phyloP scores from a whole-genome alignment of 176 grass and related monocot species.

The Zea luxurians region DNA sequence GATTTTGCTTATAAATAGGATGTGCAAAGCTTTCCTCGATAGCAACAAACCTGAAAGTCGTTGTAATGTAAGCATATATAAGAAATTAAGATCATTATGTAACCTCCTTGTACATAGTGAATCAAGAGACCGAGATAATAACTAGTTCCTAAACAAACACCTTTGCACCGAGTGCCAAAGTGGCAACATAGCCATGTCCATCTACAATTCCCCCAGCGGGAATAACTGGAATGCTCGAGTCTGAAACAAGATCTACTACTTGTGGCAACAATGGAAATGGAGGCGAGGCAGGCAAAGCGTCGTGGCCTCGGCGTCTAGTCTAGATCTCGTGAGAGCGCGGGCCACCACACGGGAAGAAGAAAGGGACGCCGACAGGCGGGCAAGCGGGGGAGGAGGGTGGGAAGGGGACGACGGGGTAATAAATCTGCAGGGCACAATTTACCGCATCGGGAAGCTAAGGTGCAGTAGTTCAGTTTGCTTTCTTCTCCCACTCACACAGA shows the following conservation, averaged over 20 bases:
- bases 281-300: no score
- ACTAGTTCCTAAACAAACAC: slow-evolving; percentile 89
- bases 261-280: slow-evolving; percentile 70
- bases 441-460: no score
- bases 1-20: slow-evolving; percentile 77
- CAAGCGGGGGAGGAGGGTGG: no score
- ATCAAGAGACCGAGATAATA: slow-evolving; percentile 25
- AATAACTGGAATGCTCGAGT: slow-evolving; percentile 55
- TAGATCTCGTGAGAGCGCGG: no score
- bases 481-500: no score
- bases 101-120: neutral
- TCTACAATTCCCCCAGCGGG: slow-evolving; percentile 91
- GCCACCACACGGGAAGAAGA: no score
- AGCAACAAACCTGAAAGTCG: slow-evolving; percentile 60
- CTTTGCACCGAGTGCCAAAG: slow-evolving; percentile 75
- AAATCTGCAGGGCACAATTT: no score
- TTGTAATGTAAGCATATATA: slow-evolving; percentile 5
- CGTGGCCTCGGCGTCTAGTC: no score
- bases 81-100: neutral
- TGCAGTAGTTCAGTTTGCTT: no score
- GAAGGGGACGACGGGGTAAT: no score
- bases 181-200: slow-evolving; percentile 77
- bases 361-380: no score
- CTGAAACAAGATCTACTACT: slow-evolving; percentile 72
- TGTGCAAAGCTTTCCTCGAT: slow-evolving; percentile 82